Evolutionary conservation across 805 yeast species (phyloP).

Genomic region (Teunomyces funiuensis): DNA sequence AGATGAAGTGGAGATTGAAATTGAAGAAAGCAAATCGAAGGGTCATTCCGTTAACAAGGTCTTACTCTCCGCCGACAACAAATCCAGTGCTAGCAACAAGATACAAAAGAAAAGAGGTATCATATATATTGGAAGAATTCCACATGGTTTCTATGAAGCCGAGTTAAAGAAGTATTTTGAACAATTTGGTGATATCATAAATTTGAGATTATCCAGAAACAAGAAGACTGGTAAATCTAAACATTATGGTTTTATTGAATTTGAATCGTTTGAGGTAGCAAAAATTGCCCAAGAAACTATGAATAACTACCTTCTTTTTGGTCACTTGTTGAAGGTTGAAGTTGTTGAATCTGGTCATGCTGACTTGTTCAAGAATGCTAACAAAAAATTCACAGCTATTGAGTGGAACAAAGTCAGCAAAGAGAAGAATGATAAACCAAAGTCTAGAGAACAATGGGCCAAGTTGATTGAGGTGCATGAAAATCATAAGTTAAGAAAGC

Average conservation of each 20-base stretch:
- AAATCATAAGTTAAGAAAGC: slow-evolving; percentile 42
- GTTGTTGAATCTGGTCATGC: slow-evolving; percentile 57
- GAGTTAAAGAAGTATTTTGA: slow-evolving; percentile 77
- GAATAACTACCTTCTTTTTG: slow-evolving; percentile 89
- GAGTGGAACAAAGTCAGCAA: slow-evolving; percentile 60
- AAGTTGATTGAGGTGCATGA: slow-evolving; percentile 49
- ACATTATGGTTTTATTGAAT: slow-evolving; percentile 90
- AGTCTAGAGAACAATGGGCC: slow-evolving; percentile 57
- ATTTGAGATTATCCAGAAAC: slow-evolving; percentile 81
- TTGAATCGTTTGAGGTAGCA: slow-evolving; percentile 72
- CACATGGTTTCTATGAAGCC: slow-evolving; percentile 85
- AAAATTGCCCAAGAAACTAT: slow-evolving; percentile 89
- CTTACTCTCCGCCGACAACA: slow-evolving; percentile 11
- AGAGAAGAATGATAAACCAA: slow-evolving; percentile 55
- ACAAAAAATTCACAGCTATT: slow-evolving; percentile 52
- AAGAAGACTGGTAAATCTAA: slow-evolving; percentile 87
- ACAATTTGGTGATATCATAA: slow-evolving; percentile 85
- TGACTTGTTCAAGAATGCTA: slow-evolving; percentile 59
- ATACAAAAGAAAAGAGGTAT: slow-evolving; percentile 52
- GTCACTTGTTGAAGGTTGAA: slow-evolving; percentile 72
- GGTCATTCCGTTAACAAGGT: slow-evolving; percentile 24
- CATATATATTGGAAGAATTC: slow-evolving; percentile 87
- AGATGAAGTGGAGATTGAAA: slow-evolving; percentile 25
- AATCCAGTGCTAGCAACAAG: slow-evolving; percentile 17
- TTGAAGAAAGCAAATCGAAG: slow-evolving; percentile 19